Percentiles rank a stretch among this genome's conserved stretches.
Conservation (phyloP, 768 basidiomycete genomes). For the Trametes punicea region DNA sequence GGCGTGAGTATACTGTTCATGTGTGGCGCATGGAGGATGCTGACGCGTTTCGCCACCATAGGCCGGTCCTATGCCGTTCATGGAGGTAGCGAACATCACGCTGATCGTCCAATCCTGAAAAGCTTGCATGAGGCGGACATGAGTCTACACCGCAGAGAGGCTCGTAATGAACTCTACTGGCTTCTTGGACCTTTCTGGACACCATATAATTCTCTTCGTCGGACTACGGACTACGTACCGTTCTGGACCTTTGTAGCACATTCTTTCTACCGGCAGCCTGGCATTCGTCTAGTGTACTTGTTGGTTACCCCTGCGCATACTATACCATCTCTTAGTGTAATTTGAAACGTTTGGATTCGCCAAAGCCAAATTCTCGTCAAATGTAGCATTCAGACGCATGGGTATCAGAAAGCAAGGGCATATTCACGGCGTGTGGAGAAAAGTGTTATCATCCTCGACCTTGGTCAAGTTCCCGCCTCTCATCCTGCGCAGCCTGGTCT, state of each 20-base stretch:
- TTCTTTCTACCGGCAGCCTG: background rate
- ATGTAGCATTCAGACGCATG: background rate
- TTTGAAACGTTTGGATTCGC: too few species aligned
- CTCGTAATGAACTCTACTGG: background rate
- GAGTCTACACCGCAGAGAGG: background rate
- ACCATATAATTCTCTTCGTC: background rate
- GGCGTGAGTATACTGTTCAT: conserved; percentile 15
- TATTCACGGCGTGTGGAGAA: background rate
- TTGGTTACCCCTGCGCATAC: too few species aligned
- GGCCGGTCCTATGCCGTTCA: conserved; percentile 19
- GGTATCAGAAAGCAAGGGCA: background rate
- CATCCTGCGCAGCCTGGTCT: conserved; percentile 19
- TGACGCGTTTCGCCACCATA: background rate
- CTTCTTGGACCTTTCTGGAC: background rate
- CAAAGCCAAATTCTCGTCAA: too few species aligned
- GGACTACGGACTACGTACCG: background rate
- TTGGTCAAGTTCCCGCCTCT: conserved; percentile 5
- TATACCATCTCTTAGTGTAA: background rate
- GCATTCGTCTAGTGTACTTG: too few species aligned
- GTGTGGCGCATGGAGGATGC: background rate
- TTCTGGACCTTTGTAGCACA: background rate
- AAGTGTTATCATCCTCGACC: background rate
- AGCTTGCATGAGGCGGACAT: background rate
- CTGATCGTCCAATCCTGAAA: conserved; percentile 14
- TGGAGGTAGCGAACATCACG: conserved; percentile 20